phyloP scores from a whole-genome alignment of 106 monocot species.

The Allium sativum region DNA sequence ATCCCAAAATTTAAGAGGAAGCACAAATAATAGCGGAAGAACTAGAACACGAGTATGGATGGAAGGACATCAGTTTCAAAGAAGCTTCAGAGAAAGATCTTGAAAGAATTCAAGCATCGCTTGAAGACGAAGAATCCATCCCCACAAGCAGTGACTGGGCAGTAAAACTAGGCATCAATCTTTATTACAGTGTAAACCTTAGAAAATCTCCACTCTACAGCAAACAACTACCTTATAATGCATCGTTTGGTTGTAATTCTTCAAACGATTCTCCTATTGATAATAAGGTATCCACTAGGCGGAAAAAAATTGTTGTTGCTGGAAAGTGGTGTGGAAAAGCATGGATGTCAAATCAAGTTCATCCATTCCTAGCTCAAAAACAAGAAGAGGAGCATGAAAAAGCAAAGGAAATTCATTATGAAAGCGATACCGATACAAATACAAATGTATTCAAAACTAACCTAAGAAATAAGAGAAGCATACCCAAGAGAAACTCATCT shows the following conservation, averaged over 20 bases:
- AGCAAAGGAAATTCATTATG: background rate
- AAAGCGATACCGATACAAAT: background rate
- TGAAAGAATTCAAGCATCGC: conserved; percentile 35
- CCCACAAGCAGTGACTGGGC: conserved; percentile 82
- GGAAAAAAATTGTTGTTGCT: conserved; percentile 71
- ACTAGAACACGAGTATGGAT: conserved; percentile 36
- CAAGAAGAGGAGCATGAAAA: conserved; percentile 17
- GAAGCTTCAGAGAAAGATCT: conserved; percentile 45
- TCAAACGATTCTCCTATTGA: conserved; percentile 28
- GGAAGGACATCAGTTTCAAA: conserved; percentile 58
- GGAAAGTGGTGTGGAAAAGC: conserved; percentile 96
- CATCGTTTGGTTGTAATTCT: conserved; percentile 47
- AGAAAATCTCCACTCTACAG: conserved; percentile 85
- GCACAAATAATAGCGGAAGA: conserved; percentile 66
- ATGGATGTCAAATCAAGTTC: conserved; percentile 98
- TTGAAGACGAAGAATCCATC: conserved; percentile 74
- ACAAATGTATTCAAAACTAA: conserved; percentile 4
- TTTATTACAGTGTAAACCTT: conserved; percentile 72
- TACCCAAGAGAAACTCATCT: conserved; percentile 1
- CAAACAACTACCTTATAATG: conserved; percentile 93
- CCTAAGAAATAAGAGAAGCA: background rate
- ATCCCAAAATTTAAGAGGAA: conserved; percentile 60
- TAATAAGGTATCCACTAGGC: conserved; percentile 21
- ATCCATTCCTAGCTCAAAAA: conserved; percentile 47
- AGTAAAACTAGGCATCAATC: conserved; percentile 84